Evolutionary conservation across 441 rosid species (phyloP).

Genomic region (California macrophylla): DNA sequence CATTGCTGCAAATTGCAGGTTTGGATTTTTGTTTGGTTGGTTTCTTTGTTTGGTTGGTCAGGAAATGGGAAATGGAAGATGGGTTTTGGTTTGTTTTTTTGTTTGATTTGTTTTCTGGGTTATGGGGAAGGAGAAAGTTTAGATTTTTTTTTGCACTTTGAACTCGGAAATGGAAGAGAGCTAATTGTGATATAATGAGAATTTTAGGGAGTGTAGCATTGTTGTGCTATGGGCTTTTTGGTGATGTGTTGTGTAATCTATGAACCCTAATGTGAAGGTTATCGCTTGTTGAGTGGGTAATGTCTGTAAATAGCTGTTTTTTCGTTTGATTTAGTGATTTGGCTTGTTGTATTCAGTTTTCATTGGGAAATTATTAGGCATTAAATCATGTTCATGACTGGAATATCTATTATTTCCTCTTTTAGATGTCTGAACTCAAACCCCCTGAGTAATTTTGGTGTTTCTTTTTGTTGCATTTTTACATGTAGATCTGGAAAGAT

Average conservation of each 20-base stretch:
- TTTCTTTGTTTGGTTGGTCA: not conserved
- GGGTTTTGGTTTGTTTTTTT: not conserved
- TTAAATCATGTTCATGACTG: not conserved
- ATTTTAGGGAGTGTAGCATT: not conserved
- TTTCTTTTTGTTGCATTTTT: not conserved
- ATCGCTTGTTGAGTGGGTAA: not conserved
- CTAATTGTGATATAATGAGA: not conserved
- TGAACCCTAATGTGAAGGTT: not conserved
- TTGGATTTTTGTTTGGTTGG: not conserved
- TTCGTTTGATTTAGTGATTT: not conserved
- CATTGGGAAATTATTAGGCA: not conserved
- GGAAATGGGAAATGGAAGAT: not conserved
- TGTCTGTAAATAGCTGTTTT: not conserved
- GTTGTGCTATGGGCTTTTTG: not conserved
- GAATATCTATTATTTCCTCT: not conserved
- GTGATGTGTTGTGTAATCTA: not conserved
- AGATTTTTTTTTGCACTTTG: not conserved
- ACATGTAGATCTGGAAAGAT: not conserved
- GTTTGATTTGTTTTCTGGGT: not conserved
- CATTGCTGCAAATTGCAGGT: conserved; percentile 86
- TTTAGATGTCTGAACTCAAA: not conserved
- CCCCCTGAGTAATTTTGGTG: not conserved
- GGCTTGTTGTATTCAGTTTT: not conserved
- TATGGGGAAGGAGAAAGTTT: not conserved
- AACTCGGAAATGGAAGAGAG: not conserved